Evolutionary conservation across 768 basidiomycete species (phyloP).

Genomic region (Lactarius sp.): DNA sequence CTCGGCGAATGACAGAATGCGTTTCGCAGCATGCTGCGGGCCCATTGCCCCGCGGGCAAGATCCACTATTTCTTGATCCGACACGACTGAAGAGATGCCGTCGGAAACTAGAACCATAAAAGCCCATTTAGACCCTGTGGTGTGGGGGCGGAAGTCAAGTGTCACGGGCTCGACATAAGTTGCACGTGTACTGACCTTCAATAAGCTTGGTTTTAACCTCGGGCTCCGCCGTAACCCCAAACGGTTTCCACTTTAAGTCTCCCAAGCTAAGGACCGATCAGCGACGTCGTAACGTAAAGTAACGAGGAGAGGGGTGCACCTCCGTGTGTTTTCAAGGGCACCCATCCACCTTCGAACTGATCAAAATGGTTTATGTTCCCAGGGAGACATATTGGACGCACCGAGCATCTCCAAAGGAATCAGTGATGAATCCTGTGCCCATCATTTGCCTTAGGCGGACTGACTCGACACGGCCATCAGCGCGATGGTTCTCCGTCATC

Average conservation of each 20-base stretch:
- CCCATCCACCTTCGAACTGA: constrained; percentile 77
- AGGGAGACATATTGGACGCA: constrained; percentile 33
- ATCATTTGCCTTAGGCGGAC: constrained; percentile 83
- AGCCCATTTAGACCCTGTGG: constrained; percentile 75
- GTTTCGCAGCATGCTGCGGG: constrained; percentile 77
- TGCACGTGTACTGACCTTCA: constrained; percentile 47
- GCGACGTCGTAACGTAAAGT: constrained; percentile 3
- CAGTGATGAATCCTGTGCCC: constrained; percentile 83
- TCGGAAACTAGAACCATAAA: constrained; percentile 90
- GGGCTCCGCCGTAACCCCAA: constrained; percentile 90
- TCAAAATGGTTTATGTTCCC: background rate
- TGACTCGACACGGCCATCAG: constrained; percentile 85
- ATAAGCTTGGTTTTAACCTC: constrained; percentile 75
- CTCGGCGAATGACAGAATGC: constrained; percentile 81
- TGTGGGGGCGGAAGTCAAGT: background rate
- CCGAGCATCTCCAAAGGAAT: constrained; percentile 92
- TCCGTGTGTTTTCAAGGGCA: constrained; percentile 84
- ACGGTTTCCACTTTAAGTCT: constrained; percentile 83
- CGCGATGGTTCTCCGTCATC: constrained; percentile 94
- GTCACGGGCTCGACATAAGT: background rate
- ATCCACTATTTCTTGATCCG: constrained; percentile 93
- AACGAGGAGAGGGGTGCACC: constrained; percentile 43
- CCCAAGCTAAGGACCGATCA: constrained; percentile 54
- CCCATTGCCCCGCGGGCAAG: constrained; percentile 66
- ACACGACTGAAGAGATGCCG: constrained; percentile 85